Evolutionary conservation across 495 filamentous ascomycete genomes (phyloP).

Genomic region (Talaromyces adpressus): DNA sequence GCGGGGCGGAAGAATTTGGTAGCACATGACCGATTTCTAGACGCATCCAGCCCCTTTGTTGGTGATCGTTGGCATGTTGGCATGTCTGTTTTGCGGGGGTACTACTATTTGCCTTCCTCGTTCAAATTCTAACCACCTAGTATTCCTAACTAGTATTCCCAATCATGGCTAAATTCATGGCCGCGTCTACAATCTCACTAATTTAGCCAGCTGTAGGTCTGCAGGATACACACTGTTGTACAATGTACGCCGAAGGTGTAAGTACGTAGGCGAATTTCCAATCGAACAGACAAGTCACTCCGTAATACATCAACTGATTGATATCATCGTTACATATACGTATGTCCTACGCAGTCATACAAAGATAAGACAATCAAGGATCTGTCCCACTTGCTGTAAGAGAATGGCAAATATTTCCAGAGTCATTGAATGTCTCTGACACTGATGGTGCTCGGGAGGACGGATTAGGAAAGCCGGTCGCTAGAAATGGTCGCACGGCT

Average conservation of each 20-base stretch:
- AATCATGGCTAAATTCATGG: not conserved
- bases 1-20: not conserved
- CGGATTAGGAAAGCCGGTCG: constrained; percentile 5
- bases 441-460: not conserved
- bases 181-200: not conserved
- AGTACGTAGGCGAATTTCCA: not conserved
- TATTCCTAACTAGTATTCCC: not conserved
- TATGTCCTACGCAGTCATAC: not conserved
- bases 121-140: not conserved
- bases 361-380: not conserved
- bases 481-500: not conserved
- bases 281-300: not conserved
- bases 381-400: not conserved
- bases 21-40: constrained; percentile 5
- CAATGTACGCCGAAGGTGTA: not conserved
- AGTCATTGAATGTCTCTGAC: not conserved
- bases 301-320: not conserved
- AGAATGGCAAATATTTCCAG: not conserved
- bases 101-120: too few species aligned
- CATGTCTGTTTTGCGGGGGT: not conserved
- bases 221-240: not conserved
- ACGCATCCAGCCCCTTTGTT: not conserved
- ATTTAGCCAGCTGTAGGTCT: not conserved
- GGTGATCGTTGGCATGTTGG: not conserved
- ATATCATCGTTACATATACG: constrained; percentile 1